Evolutionary conservation across 1,139 yeast genomes (phyloP), one percentile per base, ranked within the genome.

Genomic region (Saccharomycopsis crataegensis): DNA sequence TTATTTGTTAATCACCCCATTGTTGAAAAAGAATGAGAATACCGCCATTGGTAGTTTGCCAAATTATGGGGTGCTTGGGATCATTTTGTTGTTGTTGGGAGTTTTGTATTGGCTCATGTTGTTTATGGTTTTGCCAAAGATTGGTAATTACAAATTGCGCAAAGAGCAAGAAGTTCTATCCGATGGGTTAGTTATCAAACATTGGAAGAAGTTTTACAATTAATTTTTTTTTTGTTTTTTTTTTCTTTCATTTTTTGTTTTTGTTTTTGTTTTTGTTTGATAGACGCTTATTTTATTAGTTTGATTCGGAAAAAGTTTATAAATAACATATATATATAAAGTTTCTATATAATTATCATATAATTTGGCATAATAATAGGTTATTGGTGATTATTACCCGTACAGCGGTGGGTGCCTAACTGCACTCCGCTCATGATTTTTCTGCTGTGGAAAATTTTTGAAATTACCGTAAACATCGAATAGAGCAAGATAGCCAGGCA

Each of bases 111-210:
- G 87, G 87, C 64, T 67, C 4, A 43, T 74, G 17, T 74, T 69
- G 63, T 82, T 81, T 59, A 65, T 64, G 31, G 46, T 75, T 1
- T 59, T 74, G 9, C 86, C 87, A 0, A 63, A 66, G 61, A 9
- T 71, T 1, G 71, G 74, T 14, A 66, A 69, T 0, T 82, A 82
- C 59, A 64, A 67, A 8, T 63, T 82, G 43, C 63, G 68, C 2
- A 67, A 73, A 12, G 76, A 72, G 56, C 70, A 67, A 1, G 60
- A 65, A 12, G 69, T 67, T 46, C 68, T 77, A 48, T 71, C 70
- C 1, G 88, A 83, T 64, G 88, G 88, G 0, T 65, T 82, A 49
- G 69, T 69, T 1, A 71, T 81, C 6, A 80, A 78, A 59, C 65
- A 69, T 55, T 83, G 88, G 88, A 64, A 64, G 2, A 76, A 72